Evolutionary conservation across 352 stramenopile species (phyloP), one percentile per base, ranked within the genome.

Genomic region (Globisporangium ultimum): DNA sequence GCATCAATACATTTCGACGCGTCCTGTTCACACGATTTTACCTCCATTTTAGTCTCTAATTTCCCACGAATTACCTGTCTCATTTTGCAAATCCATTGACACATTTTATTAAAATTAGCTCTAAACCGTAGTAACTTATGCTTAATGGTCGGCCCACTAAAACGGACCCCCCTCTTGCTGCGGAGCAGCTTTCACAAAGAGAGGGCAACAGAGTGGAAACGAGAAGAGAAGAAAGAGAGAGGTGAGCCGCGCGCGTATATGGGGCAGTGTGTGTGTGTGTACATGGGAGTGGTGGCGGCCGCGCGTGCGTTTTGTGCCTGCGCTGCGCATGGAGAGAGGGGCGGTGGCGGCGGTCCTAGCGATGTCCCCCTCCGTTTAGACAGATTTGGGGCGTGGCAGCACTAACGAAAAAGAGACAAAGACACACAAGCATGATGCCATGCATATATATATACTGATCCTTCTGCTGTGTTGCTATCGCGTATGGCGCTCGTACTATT

Each of bases 21-120:
- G 40, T 45, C 40, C 40, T n/a, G 40, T 45, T 45, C 40, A 45
- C 40, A 45, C 40, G 40, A 18, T 45, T 45, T 45, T 51, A 36
- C 22, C 32, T 51, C n/a, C 46, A 0, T 51, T n/a, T n/a, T 20
- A 20, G 15, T 41, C n/a, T 42, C 36, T 38, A 32, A 20, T 20
- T 21, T 42, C 21, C 20, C 48, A n/a, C 48, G 48, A 53, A 53
- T 53, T 38, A 45, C 12, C 40, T n/a, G 1, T 45, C 40, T 36
- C 40, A n/a, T 18, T 45, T 18, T 45, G 17, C 40, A 45, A 45
- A 45, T 45, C 40, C 40, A n/a, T 2, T n/a, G 11, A 5, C 40
- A 5, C 1, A n/a, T 45, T 45, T 0, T 10, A n/a, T 3, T n/a
- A 45, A 8, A n/a, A 18, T 45, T 45, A 45, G 40, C 4, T 45